These are phyloP conservation scores for Apiospora phragmitis DNA, from an alignment of 2,329 filamentous ascomycete genomes.

Conservation along the genomic window DNA sequence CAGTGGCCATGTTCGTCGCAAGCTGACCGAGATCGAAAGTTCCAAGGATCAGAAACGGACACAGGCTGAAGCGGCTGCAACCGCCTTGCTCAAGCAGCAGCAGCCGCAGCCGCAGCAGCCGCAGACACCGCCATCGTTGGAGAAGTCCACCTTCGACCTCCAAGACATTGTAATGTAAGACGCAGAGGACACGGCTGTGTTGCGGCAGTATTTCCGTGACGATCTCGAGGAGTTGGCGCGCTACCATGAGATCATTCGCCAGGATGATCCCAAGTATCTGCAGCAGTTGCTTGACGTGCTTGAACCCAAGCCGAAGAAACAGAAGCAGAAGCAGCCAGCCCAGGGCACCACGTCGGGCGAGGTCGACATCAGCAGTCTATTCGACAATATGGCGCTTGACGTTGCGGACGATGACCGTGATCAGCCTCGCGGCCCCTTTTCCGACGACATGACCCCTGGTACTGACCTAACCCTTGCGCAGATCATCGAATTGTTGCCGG, in stretches of 20 bases:
- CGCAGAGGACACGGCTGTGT: not conserved
- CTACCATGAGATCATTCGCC: not conserved
- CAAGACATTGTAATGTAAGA: not conserved
- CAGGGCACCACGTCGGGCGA: too few relatives aligned
- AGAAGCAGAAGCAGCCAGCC: not conserved
- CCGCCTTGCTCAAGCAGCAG: not conserved
- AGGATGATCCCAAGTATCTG: not conserved
- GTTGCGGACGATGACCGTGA: not conserved
- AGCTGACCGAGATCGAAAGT: not conserved
- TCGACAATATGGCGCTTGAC: not conserved
- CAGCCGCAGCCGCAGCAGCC: not conserved
- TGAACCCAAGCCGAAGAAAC: not conserved
- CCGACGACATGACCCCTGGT: too few relatives aligned
- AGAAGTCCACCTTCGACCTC: not conserved
- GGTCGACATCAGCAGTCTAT: too few relatives aligned
- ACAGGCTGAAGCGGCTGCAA: not conserved
- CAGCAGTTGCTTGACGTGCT: not conserved
- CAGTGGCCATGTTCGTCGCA: not conserved
- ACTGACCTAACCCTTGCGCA: not conserved
- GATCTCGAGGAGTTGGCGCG: not conserved
- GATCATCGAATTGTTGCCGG: not conserved
- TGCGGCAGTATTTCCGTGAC: not conserved
- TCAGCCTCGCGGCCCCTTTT: not conserved
- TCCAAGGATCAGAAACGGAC: not conserved
- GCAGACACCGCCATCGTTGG: not conserved